Evolutionary conservation across 2,329 filamentous ascomycete species (phyloP), one percentile per base, ranked within the genome.

Genomic region (Moelleriella libera): DNA sequence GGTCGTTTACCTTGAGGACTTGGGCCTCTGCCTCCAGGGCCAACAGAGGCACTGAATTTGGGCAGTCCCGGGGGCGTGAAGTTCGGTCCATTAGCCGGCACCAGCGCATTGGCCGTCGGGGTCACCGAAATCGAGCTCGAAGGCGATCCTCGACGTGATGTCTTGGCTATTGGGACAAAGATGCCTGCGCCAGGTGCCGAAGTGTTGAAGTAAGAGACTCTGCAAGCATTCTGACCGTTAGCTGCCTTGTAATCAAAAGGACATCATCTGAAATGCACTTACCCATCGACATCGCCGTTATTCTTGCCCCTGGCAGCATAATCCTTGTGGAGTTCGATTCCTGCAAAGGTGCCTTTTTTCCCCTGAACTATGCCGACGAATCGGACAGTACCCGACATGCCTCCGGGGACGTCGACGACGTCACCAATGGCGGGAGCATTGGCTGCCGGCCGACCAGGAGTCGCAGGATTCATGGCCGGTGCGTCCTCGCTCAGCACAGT

Each of bases 251-350:
- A 37, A 37, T 37, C 12, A 12, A 12, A 37, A 4, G 34, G 34
- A 37, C 2, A 21, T 21, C 21, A 37, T 37, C 34, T 37, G 34
- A 21, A 21, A 37, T 37, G 34, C 47, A 37, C 78, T 66, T 74
- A 90, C 86, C 90, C 92, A 56, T 97, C 90, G 47, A 97, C 92
- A 63, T 95, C 89, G 53, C 92, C 92, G 58, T 78, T 94, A 61
- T 98, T 98, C 72, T 98, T 98, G 34, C 92, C 92, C 60, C 84
- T 79, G 46, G 74, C 65, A 34, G 88, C 85, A 68, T 83, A 94
- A 55, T 94, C 85, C 47, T 78, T 71, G 57, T 83, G 80, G 52
- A 98, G 73, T 65, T 98, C 92, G 37, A 98, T 86, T 43, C 92
- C 92, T 32, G 87, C 88, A 70, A 98, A 98, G 21, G 78, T 77